Evolutionary conservation across 805 yeast species (phyloP), one percentile per base, ranked within the genome.

Genomic region (Debaryomyces prosopidis): DNA sequence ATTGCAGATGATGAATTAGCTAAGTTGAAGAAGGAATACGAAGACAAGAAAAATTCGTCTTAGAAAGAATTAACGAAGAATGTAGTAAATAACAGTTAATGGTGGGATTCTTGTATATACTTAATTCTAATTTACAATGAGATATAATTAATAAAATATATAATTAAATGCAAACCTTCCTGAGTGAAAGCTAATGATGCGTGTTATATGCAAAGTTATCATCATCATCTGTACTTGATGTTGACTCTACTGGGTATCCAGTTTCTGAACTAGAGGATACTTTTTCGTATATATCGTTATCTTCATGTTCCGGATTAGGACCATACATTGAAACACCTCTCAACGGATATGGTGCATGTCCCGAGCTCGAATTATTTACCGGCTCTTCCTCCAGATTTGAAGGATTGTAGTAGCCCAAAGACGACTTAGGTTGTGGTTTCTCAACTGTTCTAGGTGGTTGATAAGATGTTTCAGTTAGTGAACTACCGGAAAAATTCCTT

Each of bases 1-100:
- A 76, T 92, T 47, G 77, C 85, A 33, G 94, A 87, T 49, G 83
- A 77, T 43, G 94, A 89, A 61, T 74, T 92, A 59, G 80, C 78
- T 41, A 75, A 80, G 63, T 77, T 91, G 70, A 83, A 79, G 65
- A 74, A 77, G 59, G 96, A 89, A 62, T 87, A 85, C 59, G 87
- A 82, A 62, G 76, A 62, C 37, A 66, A 68, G 51, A 66, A 71
- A 30, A 30, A 30, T 14, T 30, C 33, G 6, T 30, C 33, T n/a
- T 30, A 5, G 9, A 11, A n/a, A 8, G 10, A 30, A 30, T 3
- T 30, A 14, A 30, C 14, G 33, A 30, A 14, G 16, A 30, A 30
- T 30, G 12, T 30, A 30, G 33, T 14, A 14, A 14, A 30, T 30
- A 30, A 14, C 9, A 8, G 26, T 30, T 30, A 14, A 30, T 9